Conservation (phyloP, 805 yeast genomes). For the Lachancea quebecensis region DNA sequence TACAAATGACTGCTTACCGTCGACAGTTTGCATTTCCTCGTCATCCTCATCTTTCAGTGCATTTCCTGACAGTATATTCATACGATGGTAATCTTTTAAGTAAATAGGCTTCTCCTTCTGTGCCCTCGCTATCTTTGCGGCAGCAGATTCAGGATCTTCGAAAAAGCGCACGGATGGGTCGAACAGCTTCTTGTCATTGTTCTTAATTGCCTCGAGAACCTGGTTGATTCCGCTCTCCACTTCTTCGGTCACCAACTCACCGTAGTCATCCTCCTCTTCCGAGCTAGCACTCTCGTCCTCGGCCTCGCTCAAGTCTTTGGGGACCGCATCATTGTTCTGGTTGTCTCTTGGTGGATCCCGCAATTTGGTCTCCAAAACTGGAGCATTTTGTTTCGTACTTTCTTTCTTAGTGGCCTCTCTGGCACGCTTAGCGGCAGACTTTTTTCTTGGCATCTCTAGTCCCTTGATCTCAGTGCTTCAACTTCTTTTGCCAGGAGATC, state of each 20-base stretch:
- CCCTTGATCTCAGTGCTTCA: too few species aligned
- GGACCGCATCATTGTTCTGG: not conserved
- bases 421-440: slow-evolving; percentile 73
- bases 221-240: slow-evolving; percentile 73
- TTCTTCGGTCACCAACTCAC: slow-evolving; percentile 78
- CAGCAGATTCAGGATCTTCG: slow-evolving; percentile 50
- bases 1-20: slow-evolving; percentile 54
- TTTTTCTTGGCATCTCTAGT: slow-evolving; percentile 75
- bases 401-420: slow-evolving; percentile 36
- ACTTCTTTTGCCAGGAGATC: not conserved
- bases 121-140: slow-evolving; percentile 17
- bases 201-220: slow-evolving; percentile 63
- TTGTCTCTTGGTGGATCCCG: not conserved
- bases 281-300: slow-evolving; percentile 34
- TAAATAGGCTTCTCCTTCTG: slow-evolving; percentile 67
- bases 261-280: slow-evolving; percentile 84
- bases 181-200: slow-evolving; percentile 56
- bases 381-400: slow-evolving; percentile 12
- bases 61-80: slow-evolving; percentile 65
- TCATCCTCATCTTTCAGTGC: slow-evolving; percentile 49
- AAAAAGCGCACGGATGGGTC: slow-evolving; percentile 71
- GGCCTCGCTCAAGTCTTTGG: slow-evolving; percentile 11
- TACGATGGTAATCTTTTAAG: slow-evolving; percentile 88
- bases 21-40: slow-evolving; percentile 35
- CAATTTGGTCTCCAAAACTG: slow-evolving; percentile 12